Base-by-base conservation (phyloP, 1,284 basidiomycete species). In the Leccinum fallax region DNA sequence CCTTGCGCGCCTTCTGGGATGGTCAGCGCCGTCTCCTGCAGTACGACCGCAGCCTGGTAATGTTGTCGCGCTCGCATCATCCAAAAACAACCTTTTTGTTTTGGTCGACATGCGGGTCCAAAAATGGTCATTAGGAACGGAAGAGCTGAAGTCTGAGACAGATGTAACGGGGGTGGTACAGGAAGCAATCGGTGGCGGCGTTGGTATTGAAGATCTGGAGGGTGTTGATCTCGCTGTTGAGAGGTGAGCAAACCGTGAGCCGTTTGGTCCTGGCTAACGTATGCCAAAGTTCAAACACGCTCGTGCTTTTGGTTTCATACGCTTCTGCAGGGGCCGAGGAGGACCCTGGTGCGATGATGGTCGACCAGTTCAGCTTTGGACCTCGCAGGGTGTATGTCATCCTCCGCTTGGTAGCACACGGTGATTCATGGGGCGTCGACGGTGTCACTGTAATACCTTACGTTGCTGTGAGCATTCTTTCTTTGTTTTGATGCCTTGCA, bases 221-320 rank as follows among this genome's bases (percentile, higher is more conserved):
- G 73, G 92, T 46, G 74, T 90, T 52, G 90, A 92, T 74, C 65
- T 91, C 40, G 83, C 82, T n/a, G 70, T 88, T 19, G 83, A 88
- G 60, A 80, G 80, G 89, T 89, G 66, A 62, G 81, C 65, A 15
- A 43, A 16, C 19, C 32, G 49, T 57, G 58, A 30, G 34, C 26
- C 34, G 55, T 38, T 32, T 57, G 55, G 28, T 63, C 56, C 24
- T 62, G 48, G 43, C 38, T 65, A 36, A 57, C 59, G 46, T 49
- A 16, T 28, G 21, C 21, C 5, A 64, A 28, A 88, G 85, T 59
- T 73, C 80, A 16, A 80, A 81, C 38, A 79, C 81, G 38, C 75
- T 91, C 26, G 78, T 87, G 7, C 70, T 93, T 16, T 76, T 93
- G 30, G 80, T 88, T 16, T 92, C 91, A 2, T 89, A 89, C 74